Percentiles rank a stretch among this genome's conserved stretches.
Conservation (phyloP, 129 eudicot species). For the Saposhnikovia divaricata region DNA sequence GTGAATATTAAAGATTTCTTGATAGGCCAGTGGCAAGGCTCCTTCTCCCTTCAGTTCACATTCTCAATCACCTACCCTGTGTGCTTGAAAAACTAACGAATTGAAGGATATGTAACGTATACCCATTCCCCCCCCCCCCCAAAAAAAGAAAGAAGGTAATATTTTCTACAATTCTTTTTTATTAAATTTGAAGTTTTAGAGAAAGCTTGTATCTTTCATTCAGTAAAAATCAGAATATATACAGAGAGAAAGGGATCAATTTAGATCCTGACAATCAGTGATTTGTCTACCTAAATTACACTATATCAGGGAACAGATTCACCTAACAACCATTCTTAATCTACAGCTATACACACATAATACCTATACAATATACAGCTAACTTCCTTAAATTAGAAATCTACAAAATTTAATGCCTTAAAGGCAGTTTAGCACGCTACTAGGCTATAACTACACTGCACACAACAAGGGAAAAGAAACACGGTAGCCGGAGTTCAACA, state of each 20-base stretch:
- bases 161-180: not conserved
- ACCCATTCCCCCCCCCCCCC: not conserved
- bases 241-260: too few relatives aligned
- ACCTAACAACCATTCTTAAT: too few relatives aligned
- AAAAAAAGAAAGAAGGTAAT: not conserved
- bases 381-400: too few relatives aligned
- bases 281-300: too few relatives aligned
- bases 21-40: not conserved
- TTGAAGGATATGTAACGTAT: not conserved
- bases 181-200: too few relatives aligned
- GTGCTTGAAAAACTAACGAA: not conserved
- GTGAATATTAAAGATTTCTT: not conserved
- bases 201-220: too few relatives aligned
- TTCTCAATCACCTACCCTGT: not conserved
- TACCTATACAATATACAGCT: too few relatives aligned
- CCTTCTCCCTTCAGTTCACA: not conserved
- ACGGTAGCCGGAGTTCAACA: not conserved
- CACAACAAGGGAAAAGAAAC: not conserved
- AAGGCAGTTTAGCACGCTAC: not conserved
- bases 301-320: too few relatives aligned
- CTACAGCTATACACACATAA: too few relatives aligned
- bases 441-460: not conserved
- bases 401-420: not conserved
- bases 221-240: too few relatives aligned
- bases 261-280: too few relatives aligned